Evolutionary conservation across 1,284 basidiomycete species (phyloP).

Genomic region (Malassezia restricta): DNA sequence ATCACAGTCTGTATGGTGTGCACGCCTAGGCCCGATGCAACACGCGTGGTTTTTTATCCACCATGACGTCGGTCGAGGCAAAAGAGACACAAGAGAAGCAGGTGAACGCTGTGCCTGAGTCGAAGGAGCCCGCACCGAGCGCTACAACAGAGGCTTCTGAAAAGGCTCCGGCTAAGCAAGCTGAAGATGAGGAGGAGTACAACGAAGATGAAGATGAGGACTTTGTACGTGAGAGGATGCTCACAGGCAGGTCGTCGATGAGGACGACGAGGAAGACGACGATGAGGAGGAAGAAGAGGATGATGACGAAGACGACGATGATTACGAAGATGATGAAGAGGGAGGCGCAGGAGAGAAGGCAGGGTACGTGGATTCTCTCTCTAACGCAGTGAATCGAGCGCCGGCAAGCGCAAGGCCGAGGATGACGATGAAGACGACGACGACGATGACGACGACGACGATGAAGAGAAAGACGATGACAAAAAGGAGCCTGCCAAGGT

Average conservation of each 20-base stretch:
- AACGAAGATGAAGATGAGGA: conserved; percentile 20
- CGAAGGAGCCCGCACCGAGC: too few relatives aligned
- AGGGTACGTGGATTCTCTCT: neutral
- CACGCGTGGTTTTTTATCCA: too few relatives aligned
- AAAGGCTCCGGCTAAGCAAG: neutral
- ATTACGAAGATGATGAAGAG: conserved; percentile 7
- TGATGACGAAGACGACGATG: conserved; percentile 12
- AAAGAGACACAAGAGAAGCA: too few relatives aligned
- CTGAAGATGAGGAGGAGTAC: conserved; percentile 16
- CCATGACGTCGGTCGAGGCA: too few relatives aligned
- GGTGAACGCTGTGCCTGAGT: too few relatives aligned
- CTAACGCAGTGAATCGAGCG: neutral
- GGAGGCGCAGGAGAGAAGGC: conserved; percentile 5
- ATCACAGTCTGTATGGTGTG: too few relatives aligned
- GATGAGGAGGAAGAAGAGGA: conserved; percentile 9
- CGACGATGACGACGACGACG: conserved; percentile 2
- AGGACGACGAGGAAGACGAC: conserved; percentile 4
- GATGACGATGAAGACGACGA: conserved; percentile 12
- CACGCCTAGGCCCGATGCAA: too few relatives aligned
- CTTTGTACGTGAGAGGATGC: conserved; percentile 1
- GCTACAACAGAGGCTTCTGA: too few relatives aligned
- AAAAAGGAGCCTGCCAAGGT: neutral
- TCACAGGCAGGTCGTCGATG: neutral
- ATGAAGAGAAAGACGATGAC: conserved; percentile 2
- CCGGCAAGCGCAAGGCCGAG: conserved; percentile 15